Conservation (phyloP, 2,329 filamentous ascomycete genomes). For the Apiospora rasikravindrae region DNA sequence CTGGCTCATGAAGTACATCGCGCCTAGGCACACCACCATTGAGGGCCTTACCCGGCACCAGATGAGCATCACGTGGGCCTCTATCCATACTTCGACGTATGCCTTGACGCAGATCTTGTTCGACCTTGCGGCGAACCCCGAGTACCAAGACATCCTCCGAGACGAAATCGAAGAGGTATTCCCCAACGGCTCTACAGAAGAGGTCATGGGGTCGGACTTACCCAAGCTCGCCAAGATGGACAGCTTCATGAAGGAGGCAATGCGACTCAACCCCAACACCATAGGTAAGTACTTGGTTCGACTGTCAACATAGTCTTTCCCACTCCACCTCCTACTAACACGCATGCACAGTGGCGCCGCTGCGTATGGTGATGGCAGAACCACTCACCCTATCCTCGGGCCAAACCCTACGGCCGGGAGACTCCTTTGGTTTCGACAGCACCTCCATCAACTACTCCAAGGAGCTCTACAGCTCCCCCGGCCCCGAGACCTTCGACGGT, state of each 20-base stretch:
- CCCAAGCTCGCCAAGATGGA: constrained; percentile 12
- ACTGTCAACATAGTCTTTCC: too few relatives aligned
- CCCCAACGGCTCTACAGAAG: background rate
- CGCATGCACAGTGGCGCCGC: background rate
- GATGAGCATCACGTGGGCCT: constrained; percentile 1
- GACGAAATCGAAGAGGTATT: background rate
- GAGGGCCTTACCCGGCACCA: constrained; percentile 1
- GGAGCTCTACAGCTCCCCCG: background rate
- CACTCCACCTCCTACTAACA: too few relatives aligned
- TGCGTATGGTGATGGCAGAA: background rate
- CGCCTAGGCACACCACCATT: background rate
- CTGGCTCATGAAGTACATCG: constrained; percentile 15
- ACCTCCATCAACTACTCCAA: background rate
- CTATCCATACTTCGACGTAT: background rate
- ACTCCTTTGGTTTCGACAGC: constrained; percentile 4
- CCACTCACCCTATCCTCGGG: constrained; percentile 2
- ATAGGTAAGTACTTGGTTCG: background rate
- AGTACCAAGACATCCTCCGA: constrained; percentile 6
- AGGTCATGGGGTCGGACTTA: background rate
- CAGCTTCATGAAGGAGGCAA: constrained; percentile 12
- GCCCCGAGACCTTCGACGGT: constrained; percentile 1
- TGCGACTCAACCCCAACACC: background rate
- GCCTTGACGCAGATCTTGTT: background rate
- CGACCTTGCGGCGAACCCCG: background rate
- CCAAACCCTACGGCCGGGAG: background rate